These are phyloP conservation scores for Sergeia podlipaevii DNA, from an alignment of 208 protist genomes.

Conservation along the genomic window DNA sequence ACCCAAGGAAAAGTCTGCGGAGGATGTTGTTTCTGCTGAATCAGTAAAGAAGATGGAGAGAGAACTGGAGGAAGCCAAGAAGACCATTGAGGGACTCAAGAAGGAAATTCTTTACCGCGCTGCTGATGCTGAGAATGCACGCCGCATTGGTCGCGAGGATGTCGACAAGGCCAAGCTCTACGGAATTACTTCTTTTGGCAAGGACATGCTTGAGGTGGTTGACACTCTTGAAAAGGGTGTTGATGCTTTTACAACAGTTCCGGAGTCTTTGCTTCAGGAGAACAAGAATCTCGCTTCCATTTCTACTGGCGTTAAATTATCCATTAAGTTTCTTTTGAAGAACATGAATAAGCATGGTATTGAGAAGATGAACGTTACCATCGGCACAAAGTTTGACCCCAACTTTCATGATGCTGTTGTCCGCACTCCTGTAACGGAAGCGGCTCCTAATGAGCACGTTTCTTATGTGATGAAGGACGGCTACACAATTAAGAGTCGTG, in stretches of 20 bases:
- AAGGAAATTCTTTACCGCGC: conserved; percentile 85
- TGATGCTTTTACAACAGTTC: conserved; percentile 52
- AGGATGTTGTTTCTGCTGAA: conserved; percentile 25
- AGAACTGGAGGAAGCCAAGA: conserved; percentile 57
- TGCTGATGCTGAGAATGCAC: conserved; percentile 87
- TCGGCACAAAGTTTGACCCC: conserved; percentile 82
- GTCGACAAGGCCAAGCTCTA: conserved; percentile 88
- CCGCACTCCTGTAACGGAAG: conserved; percentile 53
- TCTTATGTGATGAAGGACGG: conserved; percentile 88
- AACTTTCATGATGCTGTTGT: conserved; percentile 90
- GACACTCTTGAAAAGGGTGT: conserved; percentile 91
- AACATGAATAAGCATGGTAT: conserved; percentile 86
- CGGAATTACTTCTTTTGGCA: conserved; percentile 85
- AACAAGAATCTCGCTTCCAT: conserved; percentile 67
- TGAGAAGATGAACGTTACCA: conserved; percentile 70
- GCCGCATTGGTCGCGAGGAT: conserved; percentile 86
- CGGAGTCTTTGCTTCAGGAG: conserved; percentile 39
- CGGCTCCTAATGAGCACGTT: conserved; percentile 46
- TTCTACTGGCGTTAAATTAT: conserved; percentile 83
- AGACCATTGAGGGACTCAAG: conserved; percentile 62
- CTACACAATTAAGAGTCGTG: conserved; percentile 81
- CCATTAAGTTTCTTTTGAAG: conserved; percentile 79
- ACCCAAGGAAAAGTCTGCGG: conserved; percentile 14
- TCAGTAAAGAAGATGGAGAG: conserved; percentile 51
- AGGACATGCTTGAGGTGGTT: conserved; percentile 91